phyloP scores from a whole-genome alignment of 2,329 filamentous ascomycete genomes.

The Talaromyces sp. region DNA sequence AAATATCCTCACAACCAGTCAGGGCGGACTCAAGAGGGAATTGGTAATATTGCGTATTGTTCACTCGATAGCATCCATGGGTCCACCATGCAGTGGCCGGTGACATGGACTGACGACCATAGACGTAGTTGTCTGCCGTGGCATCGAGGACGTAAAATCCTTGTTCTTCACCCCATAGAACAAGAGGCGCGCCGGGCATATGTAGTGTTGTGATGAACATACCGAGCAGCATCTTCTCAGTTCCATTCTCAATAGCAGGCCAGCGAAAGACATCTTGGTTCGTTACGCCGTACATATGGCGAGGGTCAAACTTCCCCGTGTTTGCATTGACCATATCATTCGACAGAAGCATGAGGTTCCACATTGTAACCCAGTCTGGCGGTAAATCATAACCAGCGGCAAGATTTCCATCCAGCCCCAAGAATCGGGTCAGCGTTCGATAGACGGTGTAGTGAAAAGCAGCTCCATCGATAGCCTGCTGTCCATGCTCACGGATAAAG shows the following conservation, averaged over 20 bases:
- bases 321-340: conserved; percentile 60
- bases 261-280: conserved; percentile 66
- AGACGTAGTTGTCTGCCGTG: conserved; percentile 62
- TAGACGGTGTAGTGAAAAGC: conserved; percentile 65
- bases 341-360: conserved; percentile 55
- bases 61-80: conserved; percentile 60
- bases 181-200: conserved; percentile 58
- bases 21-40: conserved; percentile 55
- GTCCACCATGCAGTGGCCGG: conserved; percentile 60
- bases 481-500: conserved; percentile 52
- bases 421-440: conserved; percentile 57
- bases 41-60: conserved; percentile 55
- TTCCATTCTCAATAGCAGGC: conserved; percentile 57
- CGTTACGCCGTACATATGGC: conserved; percentile 61
- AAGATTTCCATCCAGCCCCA: conserved; percentile 58
- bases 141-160: conserved; percentile 62
- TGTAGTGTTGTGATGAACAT: conserved; percentile 58
- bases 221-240: conserved; percentile 55
- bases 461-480: conserved; percentile 55
- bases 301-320: conserved; percentile 59
- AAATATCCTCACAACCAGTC: conserved; percentile 55
- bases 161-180: conserved; percentile 65
- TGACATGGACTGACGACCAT: conserved; percentile 61
- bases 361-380: conserved; percentile 53
- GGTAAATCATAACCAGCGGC: conserved; percentile 53